A percentile compares a stretch with the other conserved stretches of the same genome.
phyloP scores from a whole-genome alignment of 257 asterid species.

The Solanum arcanum region DNA sequence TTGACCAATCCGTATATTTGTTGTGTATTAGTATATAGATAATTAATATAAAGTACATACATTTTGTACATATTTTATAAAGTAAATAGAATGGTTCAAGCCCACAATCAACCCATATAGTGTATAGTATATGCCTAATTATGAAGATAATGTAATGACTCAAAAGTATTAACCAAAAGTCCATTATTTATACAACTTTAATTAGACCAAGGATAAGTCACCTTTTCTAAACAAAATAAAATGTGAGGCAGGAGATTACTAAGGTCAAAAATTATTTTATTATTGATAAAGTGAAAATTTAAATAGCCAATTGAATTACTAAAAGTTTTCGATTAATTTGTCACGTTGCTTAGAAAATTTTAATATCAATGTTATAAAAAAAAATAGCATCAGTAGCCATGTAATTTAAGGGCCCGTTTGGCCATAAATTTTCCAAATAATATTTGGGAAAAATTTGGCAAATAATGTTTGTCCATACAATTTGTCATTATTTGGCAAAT shows the following conservation, averaged over 20 bases:
- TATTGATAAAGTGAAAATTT: no score
- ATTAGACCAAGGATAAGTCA: not conserved
- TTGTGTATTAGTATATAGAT: not conserved
- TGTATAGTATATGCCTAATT: not conserved
- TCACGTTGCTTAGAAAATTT: not conserved
- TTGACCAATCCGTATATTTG: not conserved
- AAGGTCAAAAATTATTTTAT: accelerated
- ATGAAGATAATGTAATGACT: not conserved
- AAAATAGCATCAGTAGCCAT: not conserved
- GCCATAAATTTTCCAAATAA: no score
- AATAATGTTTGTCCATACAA: no score
- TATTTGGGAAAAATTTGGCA: no score
- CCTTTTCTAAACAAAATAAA: not conserved
- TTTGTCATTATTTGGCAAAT: no score
- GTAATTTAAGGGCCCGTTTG: not conserved
- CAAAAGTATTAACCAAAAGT: not conserved
- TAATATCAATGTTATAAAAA: not conserved
- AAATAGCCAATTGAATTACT: no score
- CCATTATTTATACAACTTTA: not conserved
- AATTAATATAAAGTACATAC: not conserved
- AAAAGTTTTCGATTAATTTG: not conserved
- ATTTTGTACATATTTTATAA: not conserved
- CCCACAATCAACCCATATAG: not conserved
- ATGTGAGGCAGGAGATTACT: not conserved
- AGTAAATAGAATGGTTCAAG: not conserved